Evolutionary conservation across 2,329 filamentous ascomycete species (phyloP).

Genomic region (Colletotrichum endophyticum): DNA sequence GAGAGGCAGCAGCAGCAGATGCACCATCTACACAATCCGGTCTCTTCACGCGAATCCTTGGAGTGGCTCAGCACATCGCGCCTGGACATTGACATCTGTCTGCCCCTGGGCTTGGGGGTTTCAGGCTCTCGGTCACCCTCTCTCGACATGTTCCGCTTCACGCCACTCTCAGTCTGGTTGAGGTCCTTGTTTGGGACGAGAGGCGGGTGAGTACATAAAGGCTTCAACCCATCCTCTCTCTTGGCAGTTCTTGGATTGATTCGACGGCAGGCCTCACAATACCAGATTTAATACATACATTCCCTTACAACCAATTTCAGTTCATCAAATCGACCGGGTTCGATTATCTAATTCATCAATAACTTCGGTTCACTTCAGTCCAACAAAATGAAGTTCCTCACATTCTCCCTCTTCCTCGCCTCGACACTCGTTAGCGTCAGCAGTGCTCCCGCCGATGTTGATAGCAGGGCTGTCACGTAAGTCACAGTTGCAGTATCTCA

Average conservation of each 20-base stretch:
- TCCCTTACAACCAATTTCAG: neutral
- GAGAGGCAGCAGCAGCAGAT: neutral
- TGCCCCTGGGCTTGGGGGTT: constrained; percentile 3
- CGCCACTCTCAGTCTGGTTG: neutral
- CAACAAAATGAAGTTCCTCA: constrained; percentile 19
- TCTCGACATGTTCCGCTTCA: constrained; percentile 8
- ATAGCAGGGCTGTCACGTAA: constrained; percentile 17
- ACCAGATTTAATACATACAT: constrained; percentile 12
- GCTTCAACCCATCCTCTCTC: neutral
- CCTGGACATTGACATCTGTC: constrained; percentile 7
- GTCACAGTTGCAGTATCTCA: neutral
- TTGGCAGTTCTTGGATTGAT: neutral
- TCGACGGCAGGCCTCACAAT: constrained; percentile 16
- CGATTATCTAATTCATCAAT: neutral
- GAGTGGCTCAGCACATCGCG: constrained; percentile 6
- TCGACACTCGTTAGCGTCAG: constrained; percentile 20
- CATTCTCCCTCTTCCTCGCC: constrained; percentile 8
- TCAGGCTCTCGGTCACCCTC: neutral
- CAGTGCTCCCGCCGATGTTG: constrained; percentile 15
- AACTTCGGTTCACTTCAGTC: constrained; percentile 13
- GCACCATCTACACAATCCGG: neutral
- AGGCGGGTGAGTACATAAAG: constrained; percentile 1
- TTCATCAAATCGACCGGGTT: neutral
- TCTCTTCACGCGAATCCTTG: neutral
- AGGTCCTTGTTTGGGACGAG: neutral